These are phyloP conservation scores for Saccharomyces pastorianus DNA, from an alignment of 1,139 yeast species.

Conservation along the genomic window DNA sequence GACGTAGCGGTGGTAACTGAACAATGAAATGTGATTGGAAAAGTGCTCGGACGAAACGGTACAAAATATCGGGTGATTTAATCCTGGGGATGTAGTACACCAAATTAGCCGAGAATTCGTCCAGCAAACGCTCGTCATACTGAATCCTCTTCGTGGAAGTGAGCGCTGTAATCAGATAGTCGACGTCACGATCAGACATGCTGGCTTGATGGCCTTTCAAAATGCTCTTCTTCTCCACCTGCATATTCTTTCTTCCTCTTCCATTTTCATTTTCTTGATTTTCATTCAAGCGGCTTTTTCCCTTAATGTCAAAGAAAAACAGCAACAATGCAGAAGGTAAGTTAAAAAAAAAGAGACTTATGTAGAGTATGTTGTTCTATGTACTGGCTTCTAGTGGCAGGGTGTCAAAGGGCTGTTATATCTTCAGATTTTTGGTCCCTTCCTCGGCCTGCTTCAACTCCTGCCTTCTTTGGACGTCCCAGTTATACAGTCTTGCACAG, in stretches of 20 bases:
- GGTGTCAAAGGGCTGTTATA: not conserved
- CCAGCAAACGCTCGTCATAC: not conserved
- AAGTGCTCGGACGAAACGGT: constrained; percentile 11
- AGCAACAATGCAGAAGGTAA: not conserved
- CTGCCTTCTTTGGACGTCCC: constrained; percentile 85
- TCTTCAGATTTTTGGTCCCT: constrained; percentile 15
- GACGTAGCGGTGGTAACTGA: constrained; percentile 9
- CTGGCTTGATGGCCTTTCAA: not conserved
- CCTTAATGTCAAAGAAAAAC: not conserved
- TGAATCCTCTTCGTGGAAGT: not conserved
- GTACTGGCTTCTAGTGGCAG: not conserved
- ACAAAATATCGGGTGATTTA: constrained; percentile 8
- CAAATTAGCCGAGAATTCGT: constrained; percentile 10
- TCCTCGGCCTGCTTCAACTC: constrained; percentile 36
- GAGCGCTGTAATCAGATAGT: not conserved
- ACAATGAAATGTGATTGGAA: constrained; percentile 13
- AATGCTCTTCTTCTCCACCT: not conserved
- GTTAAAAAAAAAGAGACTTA: not conserved
- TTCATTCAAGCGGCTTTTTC: not conserved
- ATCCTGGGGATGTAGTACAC: constrained; percentile 26
- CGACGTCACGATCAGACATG: not conserved
- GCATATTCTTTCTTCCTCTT: not conserved
- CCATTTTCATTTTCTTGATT: not conserved
- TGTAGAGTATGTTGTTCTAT: not conserved
- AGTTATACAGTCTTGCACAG: constrained; percentile 88